A percentile compares a stretch with the other conserved stretches of the same genome.
Conservation (phyloP, 2,329 filamentous ascomycete species). For the Ascochyta clinopodiicola region DNA sequence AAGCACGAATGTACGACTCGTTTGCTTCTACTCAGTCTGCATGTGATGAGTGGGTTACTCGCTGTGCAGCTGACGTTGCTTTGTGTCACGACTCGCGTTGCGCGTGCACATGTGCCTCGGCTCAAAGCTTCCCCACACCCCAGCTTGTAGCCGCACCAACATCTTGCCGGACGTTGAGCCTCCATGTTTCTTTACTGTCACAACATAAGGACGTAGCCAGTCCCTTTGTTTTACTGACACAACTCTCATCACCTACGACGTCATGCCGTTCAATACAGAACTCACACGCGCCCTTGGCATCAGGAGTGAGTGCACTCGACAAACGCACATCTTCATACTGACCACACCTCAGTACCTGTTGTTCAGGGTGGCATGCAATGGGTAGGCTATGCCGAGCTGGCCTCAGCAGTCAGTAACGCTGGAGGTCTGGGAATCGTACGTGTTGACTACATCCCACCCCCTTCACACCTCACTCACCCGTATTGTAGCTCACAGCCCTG, state of each 20-base stretch:
- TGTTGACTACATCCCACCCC: background rate
- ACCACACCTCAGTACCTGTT: slow-evolving; percentile 68
- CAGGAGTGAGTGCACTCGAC: slow-evolving; percentile 41
- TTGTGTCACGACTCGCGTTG: slow-evolving; percentile 22
- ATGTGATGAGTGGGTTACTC: slow-evolving; percentile 1
- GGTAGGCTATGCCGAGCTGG: slow-evolving; percentile 81
- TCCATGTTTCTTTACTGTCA: slow-evolving; percentile 4
- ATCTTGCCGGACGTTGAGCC: slow-evolving; percentile 18
- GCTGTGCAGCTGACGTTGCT: slow-evolving; percentile 12
- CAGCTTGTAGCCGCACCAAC: slow-evolving; percentile 21
- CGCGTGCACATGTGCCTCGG: slow-evolving; percentile 33
- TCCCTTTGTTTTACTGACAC: background rate
- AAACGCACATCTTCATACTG: slow-evolving; percentile 44
- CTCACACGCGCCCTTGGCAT: slow-evolving; percentile 68
- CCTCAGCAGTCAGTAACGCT: slow-evolving; percentile 70
- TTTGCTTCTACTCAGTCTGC: background rate
- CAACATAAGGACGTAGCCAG: background rate
- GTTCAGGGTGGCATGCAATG: slow-evolving; percentile 90
- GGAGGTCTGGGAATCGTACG: slow-evolving; percentile 75
- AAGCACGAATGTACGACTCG: too few species aligned
- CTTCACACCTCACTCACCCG: too few species aligned
- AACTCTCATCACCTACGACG: background rate
- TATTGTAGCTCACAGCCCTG: slow-evolving; percentile 71
- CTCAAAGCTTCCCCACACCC: slow-evolving; percentile 36
- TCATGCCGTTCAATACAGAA: slow-evolving; percentile 70